These are phyloP conservation scores for Yarrowia galli DNA, from an alignment of 1,139 yeast genomes.

Conservation along the genomic window DNA sequence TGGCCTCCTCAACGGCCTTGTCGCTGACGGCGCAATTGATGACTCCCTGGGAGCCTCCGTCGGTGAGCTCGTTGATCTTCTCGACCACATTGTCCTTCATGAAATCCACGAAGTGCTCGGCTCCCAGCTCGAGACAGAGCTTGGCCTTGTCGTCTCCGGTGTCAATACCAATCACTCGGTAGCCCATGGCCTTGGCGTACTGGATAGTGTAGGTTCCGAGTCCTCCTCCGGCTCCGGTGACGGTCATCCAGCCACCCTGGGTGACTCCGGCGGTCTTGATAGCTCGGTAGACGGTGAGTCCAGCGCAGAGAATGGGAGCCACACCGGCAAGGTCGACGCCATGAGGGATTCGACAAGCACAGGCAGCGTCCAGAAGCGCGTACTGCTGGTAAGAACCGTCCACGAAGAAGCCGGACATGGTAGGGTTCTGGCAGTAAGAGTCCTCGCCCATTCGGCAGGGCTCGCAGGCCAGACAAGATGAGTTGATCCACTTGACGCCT, in stretches of 20 bases:
- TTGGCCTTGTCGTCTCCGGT: constrained; percentile 68
- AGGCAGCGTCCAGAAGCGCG: constrained; percentile 84
- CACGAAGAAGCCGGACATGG: constrained; percentile 31
- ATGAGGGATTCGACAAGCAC: constrained; percentile 72
- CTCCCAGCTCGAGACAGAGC: constrained; percentile 63
- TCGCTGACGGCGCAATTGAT: constrained; percentile 76
- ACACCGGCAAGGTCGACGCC: constrained; percentile 71
- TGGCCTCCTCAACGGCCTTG: constrained; percentile 67
- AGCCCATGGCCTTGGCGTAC: constrained; percentile 77
- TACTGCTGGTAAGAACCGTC: constrained; percentile 87
- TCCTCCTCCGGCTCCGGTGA: constrained; percentile 82
- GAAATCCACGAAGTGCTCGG: constrained; percentile 71
- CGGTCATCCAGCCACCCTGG: constrained; percentile 76
- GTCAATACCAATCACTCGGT: constrained; percentile 71
- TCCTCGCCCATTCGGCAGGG: constrained; percentile 72
- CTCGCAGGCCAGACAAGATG: constrained; percentile 77
- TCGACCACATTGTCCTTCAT: constrained; percentile 53
- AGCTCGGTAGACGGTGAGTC: constrained; percentile 79
- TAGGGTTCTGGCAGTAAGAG: constrained; percentile 73
- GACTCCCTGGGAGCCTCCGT: constrained; percentile 75
- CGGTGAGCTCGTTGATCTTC: constrained; percentile 61
- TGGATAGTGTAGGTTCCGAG: constrained; percentile 76
- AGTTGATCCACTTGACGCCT: constrained; percentile 75
- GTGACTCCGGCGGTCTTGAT: constrained; percentile 65
- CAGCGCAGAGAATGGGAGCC: constrained; percentile 77